Evolutionary conservation across 2,329 filamentous ascomycete genomes (phyloP), one percentile per base, ranked within the genome.

Genomic region (Colletotrichum falcatum): DNA sequence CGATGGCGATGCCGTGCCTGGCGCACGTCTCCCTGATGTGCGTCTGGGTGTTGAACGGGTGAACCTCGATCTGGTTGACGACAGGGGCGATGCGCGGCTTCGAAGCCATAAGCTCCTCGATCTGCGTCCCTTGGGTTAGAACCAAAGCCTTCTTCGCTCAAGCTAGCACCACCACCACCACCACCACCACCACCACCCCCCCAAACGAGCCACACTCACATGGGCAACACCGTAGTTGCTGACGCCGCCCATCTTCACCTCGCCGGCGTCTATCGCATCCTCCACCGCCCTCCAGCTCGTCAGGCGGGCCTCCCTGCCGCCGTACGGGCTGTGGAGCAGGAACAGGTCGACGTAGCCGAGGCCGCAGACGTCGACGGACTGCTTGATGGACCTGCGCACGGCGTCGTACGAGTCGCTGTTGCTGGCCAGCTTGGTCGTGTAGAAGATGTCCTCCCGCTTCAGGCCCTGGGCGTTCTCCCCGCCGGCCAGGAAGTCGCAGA

Each of bases 21-120:
- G 88, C 84, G 76, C 93, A 93, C 74, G 89, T 90, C 16, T 86
- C 84, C 0, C 89, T 87, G 72, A 96, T 94, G 46, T 86, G 84
- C 0, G 83, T 85, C 62, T 91, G 88, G 1, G 92, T 94, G 78
- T 95, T 94, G 86, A 95, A 96, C 0, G 92, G 93, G 72, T 95
- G 92, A 1, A 95, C 87, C 78, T 95, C 92, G 75, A 95, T 91
- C 81, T 96, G 93, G 76, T 95, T 95, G 61, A 95, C 88, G 1
- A 89, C 88, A 0, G 93, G 93, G 12, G 83, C 79, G 55, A 92
- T 86, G 0, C 85, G 84, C 0, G 91, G 90, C 14, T 88, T 88
- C 0, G 86, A 86, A 2, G 85, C 84, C 76, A 94, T 86, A 59
- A 94, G 82, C 77, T 94, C 92, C 73, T 92, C 86, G 61, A 94